Conservation (phyloP, 163 green algal species). For the Chloroidium sp. region DNA sequence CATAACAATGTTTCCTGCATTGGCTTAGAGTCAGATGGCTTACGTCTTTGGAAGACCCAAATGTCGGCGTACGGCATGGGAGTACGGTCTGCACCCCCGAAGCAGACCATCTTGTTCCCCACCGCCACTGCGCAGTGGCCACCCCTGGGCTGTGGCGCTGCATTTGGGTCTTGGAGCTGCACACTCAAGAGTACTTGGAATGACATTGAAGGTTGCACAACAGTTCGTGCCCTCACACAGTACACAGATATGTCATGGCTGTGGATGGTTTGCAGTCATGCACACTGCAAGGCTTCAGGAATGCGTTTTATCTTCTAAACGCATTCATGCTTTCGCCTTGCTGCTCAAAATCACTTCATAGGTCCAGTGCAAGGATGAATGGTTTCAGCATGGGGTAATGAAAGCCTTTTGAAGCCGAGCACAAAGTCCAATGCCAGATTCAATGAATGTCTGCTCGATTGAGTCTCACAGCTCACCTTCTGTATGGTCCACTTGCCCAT, state of each 20-base stretch:
- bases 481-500: no score
- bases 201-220: not conserved
- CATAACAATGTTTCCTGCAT: no score
- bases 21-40: no score
- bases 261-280: not conserved
- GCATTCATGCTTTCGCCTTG: not conserved
- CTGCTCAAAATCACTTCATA: no score
- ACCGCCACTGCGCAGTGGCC: slow-evolving; percentile 34
- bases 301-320: slow-evolving; percentile 15
- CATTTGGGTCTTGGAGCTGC: slow-evolving; percentile 3
- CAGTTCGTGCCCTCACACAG: not conserved
- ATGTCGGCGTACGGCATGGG: slow-evolving; percentile 41
- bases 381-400: no score
- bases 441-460: no score
- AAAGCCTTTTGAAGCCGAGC: no score
- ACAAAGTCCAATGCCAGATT: no score
- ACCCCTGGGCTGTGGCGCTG: slow-evolving; percentile 28
- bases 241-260: no score
- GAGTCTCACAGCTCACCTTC: no score
- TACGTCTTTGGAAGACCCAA: slow-evolving; percentile 38
- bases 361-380: no score
- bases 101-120: slow-evolving; percentile 37
- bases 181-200: not conserved
- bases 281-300: slow-evolving; percentile 4
- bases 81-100: slow-evolving; percentile 47